These are phyloP conservation scores for Phtheirospermum japonicum DNA, from an alignment of 257 asterid species.

Conservation along the genomic window DNA sequence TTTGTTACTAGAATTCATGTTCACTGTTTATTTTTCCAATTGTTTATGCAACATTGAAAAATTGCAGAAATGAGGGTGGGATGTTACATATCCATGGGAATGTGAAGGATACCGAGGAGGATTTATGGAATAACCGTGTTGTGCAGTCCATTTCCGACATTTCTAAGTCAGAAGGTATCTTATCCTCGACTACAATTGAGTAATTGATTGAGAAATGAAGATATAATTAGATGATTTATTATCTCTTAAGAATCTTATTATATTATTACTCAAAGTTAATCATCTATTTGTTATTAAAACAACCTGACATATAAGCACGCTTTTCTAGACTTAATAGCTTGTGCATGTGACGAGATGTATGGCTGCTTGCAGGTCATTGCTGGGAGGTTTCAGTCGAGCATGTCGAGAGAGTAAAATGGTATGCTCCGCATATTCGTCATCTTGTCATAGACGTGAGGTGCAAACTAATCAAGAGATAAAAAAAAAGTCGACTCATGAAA, in stretches of 20 bases:
- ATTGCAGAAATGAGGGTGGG: constrained; percentile 79
- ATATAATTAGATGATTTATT: too few relatives aligned
- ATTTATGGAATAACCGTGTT: constrained; percentile 54
- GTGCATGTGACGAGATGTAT: not conserved
- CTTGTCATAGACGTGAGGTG: constrained; percentile 82
- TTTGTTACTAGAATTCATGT: not conserved
- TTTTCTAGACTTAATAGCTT: not conserved
- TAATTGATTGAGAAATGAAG: too few relatives aligned
- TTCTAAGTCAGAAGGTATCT: constrained; percentile 59
- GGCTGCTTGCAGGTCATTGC: constrained; percentile 45
- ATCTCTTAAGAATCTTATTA: too few relatives aligned
- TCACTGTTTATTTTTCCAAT: not conserved
- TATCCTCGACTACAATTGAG: not conserved
- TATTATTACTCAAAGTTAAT: too few relatives aligned
- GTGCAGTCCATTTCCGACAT: constrained; percentile 53
- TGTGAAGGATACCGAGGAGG: constrained; percentile 82
- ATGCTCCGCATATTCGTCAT: constrained; percentile 92
- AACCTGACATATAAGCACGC: too few relatives aligned
- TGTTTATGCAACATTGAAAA: constrained; percentile 2
- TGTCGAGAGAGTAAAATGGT: constrained; percentile 91
- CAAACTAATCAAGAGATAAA: constrained; percentile 29
- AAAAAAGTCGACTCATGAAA: too few relatives aligned
- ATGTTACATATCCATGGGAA: constrained; percentile 76
- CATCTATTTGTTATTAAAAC: too few relatives aligned
- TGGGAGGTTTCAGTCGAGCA: constrained; percentile 77